Evolutionary conservation across 176 grass and related monocot genomes (phyloP).

Genomic region (Echinochloa phyllopogon): DNA sequence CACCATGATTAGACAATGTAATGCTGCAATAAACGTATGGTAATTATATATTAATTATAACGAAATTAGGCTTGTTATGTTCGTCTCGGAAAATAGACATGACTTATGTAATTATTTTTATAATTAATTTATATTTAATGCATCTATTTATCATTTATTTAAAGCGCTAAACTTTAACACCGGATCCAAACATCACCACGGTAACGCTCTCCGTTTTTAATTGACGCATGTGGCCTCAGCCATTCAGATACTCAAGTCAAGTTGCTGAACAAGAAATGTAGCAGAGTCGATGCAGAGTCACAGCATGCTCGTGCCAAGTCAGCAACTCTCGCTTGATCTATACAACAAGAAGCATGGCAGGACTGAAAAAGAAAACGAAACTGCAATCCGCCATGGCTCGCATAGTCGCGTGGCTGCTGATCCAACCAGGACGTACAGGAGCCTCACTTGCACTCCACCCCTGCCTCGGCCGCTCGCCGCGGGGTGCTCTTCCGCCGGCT

Average conservation of each 20-base stretch:
- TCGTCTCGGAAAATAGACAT: too few species aligned
- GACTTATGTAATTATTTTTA: too few species aligned
- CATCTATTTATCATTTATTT: too few species aligned
- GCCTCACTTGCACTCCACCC: constrained; percentile 63
- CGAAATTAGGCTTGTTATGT: too few species aligned
- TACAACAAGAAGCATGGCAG: constrained; percentile 9
- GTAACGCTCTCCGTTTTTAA: too few species aligned
- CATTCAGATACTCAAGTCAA: not conserved
- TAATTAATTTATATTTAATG: too few species aligned
- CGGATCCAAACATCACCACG: too few species aligned
- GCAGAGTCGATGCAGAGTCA: not conserved
- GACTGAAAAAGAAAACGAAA: not conserved
- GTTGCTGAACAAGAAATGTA: not conserved
- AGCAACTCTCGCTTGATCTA: constrained; percentile 31
- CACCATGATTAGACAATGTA: too few species aligned
- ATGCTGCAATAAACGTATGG: too few species aligned
- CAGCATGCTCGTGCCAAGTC: not conserved
- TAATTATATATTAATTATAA: too few species aligned
- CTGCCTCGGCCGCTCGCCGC: constrained; percentile 83
- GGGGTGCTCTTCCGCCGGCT: constrained; percentile 93
- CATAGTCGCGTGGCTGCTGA: not conserved
- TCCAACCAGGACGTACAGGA: not conserved
- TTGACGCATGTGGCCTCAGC: not conserved
- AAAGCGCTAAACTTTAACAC: too few species aligned
- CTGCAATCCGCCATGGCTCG: not conserved